Evolutionary conservation across 1,284 basidiomycete species (phyloP), one percentile per base, ranked within the genome.

Genomic region (Rhodotorula sp.): DNA sequence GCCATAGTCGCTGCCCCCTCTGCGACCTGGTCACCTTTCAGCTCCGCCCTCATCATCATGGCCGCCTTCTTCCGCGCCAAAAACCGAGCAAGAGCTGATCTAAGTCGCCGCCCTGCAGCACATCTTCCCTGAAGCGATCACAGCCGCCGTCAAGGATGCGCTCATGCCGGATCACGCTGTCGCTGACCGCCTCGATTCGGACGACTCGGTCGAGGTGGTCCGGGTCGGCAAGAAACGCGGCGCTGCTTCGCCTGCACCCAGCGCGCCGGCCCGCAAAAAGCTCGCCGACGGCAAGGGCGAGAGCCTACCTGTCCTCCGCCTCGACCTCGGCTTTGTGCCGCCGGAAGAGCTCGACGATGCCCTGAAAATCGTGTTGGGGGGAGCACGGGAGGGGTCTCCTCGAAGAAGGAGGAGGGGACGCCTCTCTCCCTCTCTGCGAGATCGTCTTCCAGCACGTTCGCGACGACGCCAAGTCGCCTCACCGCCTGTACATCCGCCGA

Each of bases 381-480:
- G n/a, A n/a, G 49, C n/a, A 51, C 49, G 53, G 26, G 8, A 54
- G 30, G 29, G n/a, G 6, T 17, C 53, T 55, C 49, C 26, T 49
- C n/a, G 29, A 46, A 8, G n/a, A 10, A 29, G 10, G 29, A 33
- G 30, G 33, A 0, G 37, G 14, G 10, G 14, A 42, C 37, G 37
- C 37, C n/a, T 37, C 17, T 3, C 24, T 10, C 20, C 30, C 29
- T n/a, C 58, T 49, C 42, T 42, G n/a, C 33, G 56, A 26, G 17
- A 30, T 54, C 59, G 48, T 18, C 26, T 60, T 70, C 62, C 30
- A 29, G 24, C 33, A 51, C 18, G 26, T 45, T 5, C 60, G 63
- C 15, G 64, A 62, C n/a, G 44, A 15, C 24, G 55, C 62, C 17
- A 60, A 71, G 24, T 29, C 33, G 0, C 61, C 70, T 8, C 73